Evolutionary conservation across 345 rosid species (phyloP), one percentile per base, ranked within the genome.

Genomic region (Salix arbutifolia): DNA sequence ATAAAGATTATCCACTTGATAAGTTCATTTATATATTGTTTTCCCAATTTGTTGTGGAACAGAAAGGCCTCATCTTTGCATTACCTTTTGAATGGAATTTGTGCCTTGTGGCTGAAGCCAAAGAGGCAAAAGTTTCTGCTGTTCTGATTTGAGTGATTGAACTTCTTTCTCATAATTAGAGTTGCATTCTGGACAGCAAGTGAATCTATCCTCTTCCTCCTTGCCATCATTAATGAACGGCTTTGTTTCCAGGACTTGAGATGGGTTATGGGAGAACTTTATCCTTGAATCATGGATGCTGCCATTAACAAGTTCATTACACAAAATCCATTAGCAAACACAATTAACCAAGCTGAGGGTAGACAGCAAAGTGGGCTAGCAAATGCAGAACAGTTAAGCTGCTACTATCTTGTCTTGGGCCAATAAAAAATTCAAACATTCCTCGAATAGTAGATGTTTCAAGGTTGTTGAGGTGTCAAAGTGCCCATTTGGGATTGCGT

Each of bases 81-180:
- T 80, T 75, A 94, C 97, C 94, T 88, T 90, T 69, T 73, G 88
- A 76, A 76, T 78, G 78, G 79, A 74, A 69, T 74, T 86, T 8
- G 78, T 75, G 72, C 78, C 81, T 37, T 85, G 87, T 76, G 87
- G 69, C 74, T 89, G 92, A 50, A 90, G 86, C 97, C 98, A 92
- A 76, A 88, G 81, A 25, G 91, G 96, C 78, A 90, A 81, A 58
- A 82, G 82, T 48, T 88, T 90, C 65, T 87, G 82, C 16, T 84
- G 90, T 73, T 74, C 77, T 53, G 91, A 84, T 73, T 86, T 90
- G 58, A 89, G 82, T 2, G 84, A 40, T 53, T 85, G 88, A 61
- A 90, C 93, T 87, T 94, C 97, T 76, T 85, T 90, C 80, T 91
- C 94, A 67, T 83, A 94, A 68, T 85, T 88, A 14, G 86, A 89